Conservation (phyloP, 768 basidiomycete genomes). For the Tremella mesenterica region DNA sequence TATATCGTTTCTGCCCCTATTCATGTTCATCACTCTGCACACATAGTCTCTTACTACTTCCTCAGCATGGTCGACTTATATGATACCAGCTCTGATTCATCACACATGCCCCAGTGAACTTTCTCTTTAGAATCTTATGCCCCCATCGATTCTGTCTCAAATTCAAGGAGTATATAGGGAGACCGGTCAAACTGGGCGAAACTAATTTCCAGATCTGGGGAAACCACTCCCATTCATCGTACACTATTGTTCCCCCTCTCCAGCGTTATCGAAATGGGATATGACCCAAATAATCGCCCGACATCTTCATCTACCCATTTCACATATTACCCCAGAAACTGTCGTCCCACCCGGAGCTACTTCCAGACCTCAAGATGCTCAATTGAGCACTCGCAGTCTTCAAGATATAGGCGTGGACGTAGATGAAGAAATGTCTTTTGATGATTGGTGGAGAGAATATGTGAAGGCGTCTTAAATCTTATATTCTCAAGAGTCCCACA, state of each 20-base stretch:
- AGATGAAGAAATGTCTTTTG: conserved; percentile 56
- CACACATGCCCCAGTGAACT: too few species aligned
- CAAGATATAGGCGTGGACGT: conserved; percentile 54
- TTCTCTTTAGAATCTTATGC: too few species aligned
- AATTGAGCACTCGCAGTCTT: conserved; percentile 67
- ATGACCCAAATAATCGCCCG: conserved; percentile 61
- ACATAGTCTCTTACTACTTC: conserved; percentile 1
- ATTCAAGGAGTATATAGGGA: too few species aligned
- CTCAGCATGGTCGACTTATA: neutral
- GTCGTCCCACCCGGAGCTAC: conserved; percentile 54
- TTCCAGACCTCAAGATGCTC: conserved; percentile 68
- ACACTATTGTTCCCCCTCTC: conserved; percentile 72
- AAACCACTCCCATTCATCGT: conserved; percentile 59
- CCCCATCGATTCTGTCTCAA: too few species aligned
- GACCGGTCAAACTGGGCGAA: too few species aligned
- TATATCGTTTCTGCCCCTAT: neutral
- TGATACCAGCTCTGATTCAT: too few species aligned
- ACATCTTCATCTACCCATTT: conserved; percentile 56
- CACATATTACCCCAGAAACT: conserved; percentile 55
- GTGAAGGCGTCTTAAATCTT: neutral
- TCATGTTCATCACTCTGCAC: neutral
- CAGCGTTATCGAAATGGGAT: conserved; percentile 80
- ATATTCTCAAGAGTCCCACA: neutral
- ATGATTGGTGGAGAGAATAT: conserved; percentile 65
- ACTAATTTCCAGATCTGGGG: conserved; percentile 43